Evolutionary conservation across 257 asterid genomes (phyloP).

Genomic region (Schizonepeta tenuifolia): DNA sequence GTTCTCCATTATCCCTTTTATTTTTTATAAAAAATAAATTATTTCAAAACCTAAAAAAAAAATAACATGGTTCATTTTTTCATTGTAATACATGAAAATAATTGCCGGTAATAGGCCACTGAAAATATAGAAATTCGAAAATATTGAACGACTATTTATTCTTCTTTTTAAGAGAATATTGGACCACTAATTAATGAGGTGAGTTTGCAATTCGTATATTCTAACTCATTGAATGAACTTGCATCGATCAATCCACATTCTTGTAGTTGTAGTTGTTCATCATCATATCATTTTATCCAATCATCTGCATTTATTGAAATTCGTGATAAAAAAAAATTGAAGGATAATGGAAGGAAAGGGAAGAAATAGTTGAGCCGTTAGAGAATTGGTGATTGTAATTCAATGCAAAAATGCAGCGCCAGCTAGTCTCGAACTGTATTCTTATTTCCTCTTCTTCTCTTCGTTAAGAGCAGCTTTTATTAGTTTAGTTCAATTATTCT

Average conservation of each 20-base stretch:
- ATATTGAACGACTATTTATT: no score
- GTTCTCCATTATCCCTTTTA: no score
- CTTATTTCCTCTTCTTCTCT: constrained; percentile 2
- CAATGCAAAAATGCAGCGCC: constrained; percentile 37
- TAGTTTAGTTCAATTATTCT: no score
- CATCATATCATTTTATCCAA: not conserved
- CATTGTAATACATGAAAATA: no score
- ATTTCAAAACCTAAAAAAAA: no score
- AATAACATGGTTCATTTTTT: no score
- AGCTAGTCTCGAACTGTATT: constrained; percentile 45
- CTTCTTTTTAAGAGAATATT: no score
- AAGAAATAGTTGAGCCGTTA: not conserved
- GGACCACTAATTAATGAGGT: no score
- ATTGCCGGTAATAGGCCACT: no score
- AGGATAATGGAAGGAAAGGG: constrained; percentile 25
- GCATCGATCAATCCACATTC: not conserved
- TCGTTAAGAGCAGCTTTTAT: not conserved
- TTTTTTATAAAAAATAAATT: no score
- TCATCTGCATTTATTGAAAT: not conserved
- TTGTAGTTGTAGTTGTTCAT: not conserved
- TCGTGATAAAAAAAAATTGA: not conserved
- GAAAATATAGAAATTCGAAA: no score
- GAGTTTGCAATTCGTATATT: no score
- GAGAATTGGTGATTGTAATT: constrained; percentile 5
- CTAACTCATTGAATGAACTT: not conserved